phyloP scores from a whole-genome alignment of 495 filamentous ascomycete genomes.

The Penicillium manginii region DNA sequence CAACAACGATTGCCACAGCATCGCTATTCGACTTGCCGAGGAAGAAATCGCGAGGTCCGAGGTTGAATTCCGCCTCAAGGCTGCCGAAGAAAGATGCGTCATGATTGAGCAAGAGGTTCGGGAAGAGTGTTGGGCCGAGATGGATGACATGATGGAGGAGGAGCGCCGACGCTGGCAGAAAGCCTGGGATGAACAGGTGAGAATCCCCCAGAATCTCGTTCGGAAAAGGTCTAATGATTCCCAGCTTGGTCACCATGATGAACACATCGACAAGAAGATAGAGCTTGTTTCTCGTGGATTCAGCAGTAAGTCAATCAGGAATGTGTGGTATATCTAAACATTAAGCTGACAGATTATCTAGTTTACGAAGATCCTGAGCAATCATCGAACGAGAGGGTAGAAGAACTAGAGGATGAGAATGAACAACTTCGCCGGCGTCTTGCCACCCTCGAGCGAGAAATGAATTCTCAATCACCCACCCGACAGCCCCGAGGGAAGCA shows the following conservation, averaged over 20 bases:
- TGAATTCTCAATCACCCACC: slow-evolving; percentile 50
- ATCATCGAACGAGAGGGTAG: slow-evolving; percentile 35
- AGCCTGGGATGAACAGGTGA: slow-evolving; percentile 73
- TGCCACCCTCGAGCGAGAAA: slow-evolving; percentile 50
- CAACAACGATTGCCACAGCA: slow-evolving; percentile 69
- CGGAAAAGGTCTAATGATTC: slow-evolving; percentile 18
- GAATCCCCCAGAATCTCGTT: slow-evolving; percentile 12
- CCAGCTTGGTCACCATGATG: slow-evolving; percentile 63
- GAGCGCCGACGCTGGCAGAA: slow-evolving; percentile 78
- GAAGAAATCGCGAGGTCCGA: slow-evolving; percentile 63
- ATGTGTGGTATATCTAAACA: not conserved
- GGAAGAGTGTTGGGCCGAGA: slow-evolving; percentile 87
- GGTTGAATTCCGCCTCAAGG: slow-evolving; percentile 54
- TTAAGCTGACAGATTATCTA: slow-evolving; percentile 24
- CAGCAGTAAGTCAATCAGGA: slow-evolving; percentile 46
- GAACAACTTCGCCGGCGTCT: slow-evolving; percentile 49
- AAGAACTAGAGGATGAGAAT: slow-evolving; percentile 54
- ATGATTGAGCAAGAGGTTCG: slow-evolving; percentile 83
- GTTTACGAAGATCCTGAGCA: slow-evolving; percentile 54
- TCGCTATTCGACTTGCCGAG: slow-evolving; percentile 60
- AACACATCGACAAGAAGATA: slow-evolving; percentile 87
- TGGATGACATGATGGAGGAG: slow-evolving; percentile 73
- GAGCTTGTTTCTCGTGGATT: slow-evolving; percentile 80
- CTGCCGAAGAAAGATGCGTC: slow-evolving; percentile 67
- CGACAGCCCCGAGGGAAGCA: slow-evolving; percentile 42